Evolutionary conservation across 352 stramenopile species (phyloP), one percentile per base, ranked within the genome.

Genomic region (Achlya hypogyna): DNA sequence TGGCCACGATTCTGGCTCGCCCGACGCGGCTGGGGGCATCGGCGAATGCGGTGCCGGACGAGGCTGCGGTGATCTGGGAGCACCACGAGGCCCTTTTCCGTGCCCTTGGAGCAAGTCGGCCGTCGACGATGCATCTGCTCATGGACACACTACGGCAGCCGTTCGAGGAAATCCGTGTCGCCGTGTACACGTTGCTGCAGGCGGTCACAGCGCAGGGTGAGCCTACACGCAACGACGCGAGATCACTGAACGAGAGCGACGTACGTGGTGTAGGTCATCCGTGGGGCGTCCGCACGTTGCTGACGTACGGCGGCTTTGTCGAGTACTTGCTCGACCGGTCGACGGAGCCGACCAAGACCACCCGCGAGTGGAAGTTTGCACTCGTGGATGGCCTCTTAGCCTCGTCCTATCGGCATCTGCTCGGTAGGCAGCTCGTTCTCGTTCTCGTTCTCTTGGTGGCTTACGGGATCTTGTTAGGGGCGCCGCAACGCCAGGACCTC

Each of bases 301-400:
- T 81, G 8, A 83, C 78, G 12, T 93, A 93, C 68, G 86, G 82
- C 32, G 84, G 86, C 10, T 90, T 95, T 59, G 84, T 92, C 52
- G 86, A 95, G 72, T 95, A 90, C 65, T 71, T 95, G 34, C 63
- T 93, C 64, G 82, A 95, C 69, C 81, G 84, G 35, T 75, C 72
- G 23, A 95, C 86, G 9, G 86, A 95, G 65, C 82, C 84, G 27
- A 92, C 78, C 27, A 95, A 93, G 54, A 75, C 87, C 54, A 88
- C 82, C 27, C 80, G 84, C 67, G 86, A 95, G 73, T 95, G 86
- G 86, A 95, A 95, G 69, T 95, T 95, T 69, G 82, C 86, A 8
- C 73, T 95, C 56, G 75, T 90, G n/a, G 86, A 93, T 45, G 80
- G 82, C 25, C 59, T 93, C 10, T 23, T 93, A 16, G 79, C 74